Evolutionary conservation across 805 yeast species (phyloP).

Genomic region (Saturnispora serradocipensis): DNA sequence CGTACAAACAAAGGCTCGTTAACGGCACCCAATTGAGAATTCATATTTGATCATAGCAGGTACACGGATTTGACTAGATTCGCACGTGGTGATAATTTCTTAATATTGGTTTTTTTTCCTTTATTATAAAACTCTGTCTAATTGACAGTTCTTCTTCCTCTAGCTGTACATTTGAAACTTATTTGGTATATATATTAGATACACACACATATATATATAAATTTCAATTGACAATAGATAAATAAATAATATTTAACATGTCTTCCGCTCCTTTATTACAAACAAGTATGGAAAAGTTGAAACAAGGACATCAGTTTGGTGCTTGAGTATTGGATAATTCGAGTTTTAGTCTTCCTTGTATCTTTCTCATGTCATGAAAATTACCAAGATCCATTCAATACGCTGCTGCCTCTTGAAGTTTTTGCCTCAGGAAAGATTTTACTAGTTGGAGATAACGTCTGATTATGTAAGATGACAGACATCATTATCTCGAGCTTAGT

Average conservation of each 20-base stretch:
- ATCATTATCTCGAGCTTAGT: no score
- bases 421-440: no score
- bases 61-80: background rate
- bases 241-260: conserved; percentile 28
- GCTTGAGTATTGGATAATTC: background rate
- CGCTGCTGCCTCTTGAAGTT: no score
- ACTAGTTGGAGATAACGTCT: no score
- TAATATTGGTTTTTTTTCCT: background rate
- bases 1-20: background rate
- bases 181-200: background rate
- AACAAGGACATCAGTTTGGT: background rate
- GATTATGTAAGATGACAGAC: no score
- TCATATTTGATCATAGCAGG: background rate
- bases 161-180: background rate
- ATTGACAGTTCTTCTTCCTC: background rate
- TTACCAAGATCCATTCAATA: no score
- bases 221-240: background rate
- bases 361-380: no score
- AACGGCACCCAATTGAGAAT: background rate
- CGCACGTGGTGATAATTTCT: conserved; percentile 4
- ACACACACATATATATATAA: no score
- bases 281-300: conserved; percentile 37
- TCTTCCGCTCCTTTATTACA: conserved; percentile 67
- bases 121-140: background rate
- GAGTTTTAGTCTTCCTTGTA: no score